Evolutionary conservation across 1,284 basidiomycete genomes (phyloP).

Genomic region (Heterobasidion occidentale): DNA sequence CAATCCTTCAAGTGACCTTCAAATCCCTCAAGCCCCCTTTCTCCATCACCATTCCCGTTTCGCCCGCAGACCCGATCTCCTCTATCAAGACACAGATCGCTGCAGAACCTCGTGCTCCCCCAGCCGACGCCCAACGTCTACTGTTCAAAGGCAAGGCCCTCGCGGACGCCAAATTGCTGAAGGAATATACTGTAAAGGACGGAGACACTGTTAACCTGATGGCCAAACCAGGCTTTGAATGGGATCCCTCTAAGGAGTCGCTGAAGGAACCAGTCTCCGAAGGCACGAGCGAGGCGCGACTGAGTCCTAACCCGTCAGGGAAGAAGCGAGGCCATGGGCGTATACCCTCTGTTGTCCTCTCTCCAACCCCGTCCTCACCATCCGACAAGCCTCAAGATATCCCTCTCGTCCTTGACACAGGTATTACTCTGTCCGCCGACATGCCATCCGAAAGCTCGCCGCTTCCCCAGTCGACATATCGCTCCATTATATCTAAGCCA

Average conservation of each 20-base stretch:
- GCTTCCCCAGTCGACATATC: slow-evolving; percentile 43
- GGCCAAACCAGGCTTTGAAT: slow-evolving; percentile 68
- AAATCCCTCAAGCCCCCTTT: slow-evolving; percentile 87
- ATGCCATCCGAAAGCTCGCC: slow-evolving; percentile 29
- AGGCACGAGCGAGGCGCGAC: not conserved
- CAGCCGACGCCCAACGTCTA: slow-evolving; percentile 72
- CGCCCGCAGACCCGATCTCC: slow-evolving; percentile 72
- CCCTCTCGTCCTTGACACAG: slow-evolving; percentile 54
- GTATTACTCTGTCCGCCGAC: slow-evolving; percentile 33
- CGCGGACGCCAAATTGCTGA: slow-evolving; percentile 76
- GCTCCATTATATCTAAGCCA: slow-evolving; percentile 60
- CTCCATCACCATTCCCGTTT: slow-evolving; percentile 61
- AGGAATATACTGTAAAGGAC: slow-evolving; percentile 79
- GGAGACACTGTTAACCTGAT: slow-evolving; percentile 80
- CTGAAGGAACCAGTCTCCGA: slow-evolving; percentile 6
- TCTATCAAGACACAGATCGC: slow-evolving; percentile 71
- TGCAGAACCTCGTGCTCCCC: slow-evolving; percentile 53
- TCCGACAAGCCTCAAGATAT: slow-evolving; percentile 53
- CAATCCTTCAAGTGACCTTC: slow-evolving; percentile 66
- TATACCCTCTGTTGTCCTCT: slow-evolving; percentile 68
- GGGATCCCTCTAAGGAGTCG: slow-evolving; percentile 44
- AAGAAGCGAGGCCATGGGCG: slow-evolving; percentile 38
- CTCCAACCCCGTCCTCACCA: slow-evolving; percentile 54
- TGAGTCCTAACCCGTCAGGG: slow-evolving; percentile 18
- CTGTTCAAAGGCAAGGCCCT: slow-evolving; percentile 90